Evolutionary conservation across 129 eudicot species (phyloP), one percentile per base, ranked within the genome.

Genomic region (Ambrosia trifida): DNA sequence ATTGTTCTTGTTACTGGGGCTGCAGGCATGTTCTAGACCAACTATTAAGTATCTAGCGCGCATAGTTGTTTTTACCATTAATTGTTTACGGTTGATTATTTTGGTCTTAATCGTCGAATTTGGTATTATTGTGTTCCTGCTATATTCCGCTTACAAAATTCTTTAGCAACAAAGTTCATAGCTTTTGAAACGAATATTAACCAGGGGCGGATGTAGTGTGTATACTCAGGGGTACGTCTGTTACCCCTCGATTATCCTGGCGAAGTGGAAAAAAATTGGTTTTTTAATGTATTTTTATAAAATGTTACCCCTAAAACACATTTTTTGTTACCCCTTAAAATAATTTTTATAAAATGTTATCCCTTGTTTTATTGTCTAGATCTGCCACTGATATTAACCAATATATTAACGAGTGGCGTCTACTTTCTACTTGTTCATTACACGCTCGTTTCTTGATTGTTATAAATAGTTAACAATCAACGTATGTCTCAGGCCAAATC

Each of bases 1-100:
- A 74, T 74, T 36, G 88, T 93, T 1, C 95, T 93, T 79, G 95
- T 93, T 49, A 85, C 96, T 30, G 92, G 90, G 41, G 98, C 96
- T 77, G 95, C 96, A 85, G 98, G 98, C 93, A 86, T 85, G 96
- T 85, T 31, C 4, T 43, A 50, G 19, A 30, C 41, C 19, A 59
- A 9, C 40, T 47, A 56, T 56, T n/a, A 24, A 56, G 63, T 56
- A 36, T 56, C n/a, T n/a, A n/a, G 35, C 36, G 24, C 24, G 35
- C 63, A 13, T 72, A 60, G 0, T 6, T 73, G 51, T 32, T 59
- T 59, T 59, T 18, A 14, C 11, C 11, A 59, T 30, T 28, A 31
- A 28, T 44, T 44, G 45, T 45, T 44, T 60, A 60, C 18, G 6
- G 10, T 72, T 45, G 2, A 43, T 30, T 44, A 44, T 56, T 17